Conservation (phyloP, 78 protist genomes). For the Bodo saltans region DNA sequence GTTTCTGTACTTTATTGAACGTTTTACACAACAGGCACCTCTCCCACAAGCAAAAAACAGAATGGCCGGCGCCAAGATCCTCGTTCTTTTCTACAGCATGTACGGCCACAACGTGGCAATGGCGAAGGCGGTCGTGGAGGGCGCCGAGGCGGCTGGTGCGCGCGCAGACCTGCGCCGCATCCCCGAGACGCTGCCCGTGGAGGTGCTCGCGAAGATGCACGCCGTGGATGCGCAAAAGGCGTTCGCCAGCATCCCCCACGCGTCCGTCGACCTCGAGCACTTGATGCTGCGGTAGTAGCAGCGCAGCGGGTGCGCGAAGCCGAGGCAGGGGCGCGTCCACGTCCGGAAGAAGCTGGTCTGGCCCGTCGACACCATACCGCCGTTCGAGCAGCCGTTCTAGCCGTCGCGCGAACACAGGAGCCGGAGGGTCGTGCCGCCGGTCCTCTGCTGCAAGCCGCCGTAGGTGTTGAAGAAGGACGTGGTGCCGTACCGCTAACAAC, state of each 20-base stretch:
- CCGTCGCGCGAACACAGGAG: constrained; percentile 22
- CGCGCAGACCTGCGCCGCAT: constrained; percentile 26
- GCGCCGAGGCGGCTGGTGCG: neutral
- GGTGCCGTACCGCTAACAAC: neutral
- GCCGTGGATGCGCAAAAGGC: constrained; percentile 16
- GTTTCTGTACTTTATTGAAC: too few species aligned
- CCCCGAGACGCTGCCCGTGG: constrained; percentile 63
- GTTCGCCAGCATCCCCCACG: constrained; percentile 5
- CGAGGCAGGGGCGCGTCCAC: constrained; percentile 54
- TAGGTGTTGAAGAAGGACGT: constrained; percentile 49
- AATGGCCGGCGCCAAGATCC: neutral
- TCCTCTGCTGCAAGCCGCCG: constrained; percentile 43
- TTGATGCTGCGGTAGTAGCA: constrained; percentile 32
- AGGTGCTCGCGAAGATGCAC: constrained; percentile 44
- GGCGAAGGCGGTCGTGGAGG: constrained; percentile 38
- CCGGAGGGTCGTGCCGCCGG: constrained; percentile 52
- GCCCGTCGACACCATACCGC: constrained; percentile 35
- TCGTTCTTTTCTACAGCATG: constrained; percentile 33
- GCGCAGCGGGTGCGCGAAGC: constrained; percentile 43
- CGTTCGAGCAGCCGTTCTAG: too few species aligned
- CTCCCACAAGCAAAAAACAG: too few species aligned
- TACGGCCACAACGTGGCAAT: constrained; percentile 41
- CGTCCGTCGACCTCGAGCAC: constrained; percentile 1
- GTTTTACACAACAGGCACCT: too few species aligned
- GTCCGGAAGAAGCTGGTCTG: constrained; percentile 52